Evolutionary conservation across 176 grass and related monocot genomes (phyloP), one percentile per base, ranked within the genome.

Genomic region (Carex kokanica): DNA sequence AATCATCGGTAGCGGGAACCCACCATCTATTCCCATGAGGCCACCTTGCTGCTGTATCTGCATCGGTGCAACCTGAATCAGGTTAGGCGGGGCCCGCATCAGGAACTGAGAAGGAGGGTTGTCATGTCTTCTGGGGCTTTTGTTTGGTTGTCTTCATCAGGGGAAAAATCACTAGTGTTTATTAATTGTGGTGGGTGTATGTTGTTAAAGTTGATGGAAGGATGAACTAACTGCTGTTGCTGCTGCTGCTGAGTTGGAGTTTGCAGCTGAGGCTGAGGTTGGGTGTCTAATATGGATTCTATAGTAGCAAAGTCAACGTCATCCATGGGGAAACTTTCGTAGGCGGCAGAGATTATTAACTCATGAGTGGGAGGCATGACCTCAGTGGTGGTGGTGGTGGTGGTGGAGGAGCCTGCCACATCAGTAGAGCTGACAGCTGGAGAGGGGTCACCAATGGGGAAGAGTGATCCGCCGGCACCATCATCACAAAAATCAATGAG

Each of bases 401-500:
- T 21, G 61, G 68, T 80, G 8, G 91, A 87, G 27, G 88, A 87
- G 0, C 88, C 86, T 17, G 91, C 88, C 74, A 88, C 84, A 21
- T 91, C 91, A 52, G 71, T 59, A 12, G 88, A 89, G 55, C 79
- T 78, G 49, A 83, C 64, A 79, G 86, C 69, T 4, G 81, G 73
- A 77, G 82, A 83, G 38, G 88, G 73, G 27, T 83, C 70, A 54
- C 87, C 85, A 47, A 81, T 64, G 10, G 86, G 47, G 77, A 91
- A 91, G 32, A 91, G 94, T 65, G 88, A 73, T 68, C 83, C 83
- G 24, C 86, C 83, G 20, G 25, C 80, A 31, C 87, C 86, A 4
- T 93, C 86, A 45, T 91, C 87, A 53, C 84, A 97, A 81, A 97
- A 93, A 27, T 93, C 91, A 45, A 97, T 81, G 81, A 97, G 86